Conservation (phyloP, 1,284 basidiomycete species). For the Wolfiporia cocos region DNA sequence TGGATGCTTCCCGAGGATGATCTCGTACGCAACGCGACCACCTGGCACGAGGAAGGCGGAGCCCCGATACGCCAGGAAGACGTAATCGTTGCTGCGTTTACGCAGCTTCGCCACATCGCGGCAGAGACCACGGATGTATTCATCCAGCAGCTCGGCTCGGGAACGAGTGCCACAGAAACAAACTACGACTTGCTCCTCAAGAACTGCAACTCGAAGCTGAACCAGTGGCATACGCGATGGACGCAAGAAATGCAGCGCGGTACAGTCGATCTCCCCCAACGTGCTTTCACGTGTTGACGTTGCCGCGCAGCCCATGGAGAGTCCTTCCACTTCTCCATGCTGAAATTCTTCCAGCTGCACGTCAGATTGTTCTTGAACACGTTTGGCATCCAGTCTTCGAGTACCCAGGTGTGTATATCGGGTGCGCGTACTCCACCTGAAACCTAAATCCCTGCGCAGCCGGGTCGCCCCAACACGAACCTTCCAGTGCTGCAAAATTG, state of each 20-base stretch:
- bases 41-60: slow-evolving; percentile 64
- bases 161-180: slow-evolving; percentile 46
- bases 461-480: slow-evolving; percentile 45
- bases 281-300: too few relatives aligned
- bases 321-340: slow-evolving; percentile 66
- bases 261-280: too few relatives aligned
- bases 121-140: slow-evolving; percentile 75
- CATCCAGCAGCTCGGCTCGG: slow-evolving; percentile 40
- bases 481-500: slow-evolving; percentile 65
- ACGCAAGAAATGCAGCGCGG: slow-evolving; percentile 63
- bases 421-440: too few relatives aligned
- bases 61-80: slow-evolving; percentile 63
- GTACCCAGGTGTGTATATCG: slow-evolving; percentile 40
- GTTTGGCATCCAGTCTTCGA: slow-evolving; percentile 64
- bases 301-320: slow-evolving; percentile 47
- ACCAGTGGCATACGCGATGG: slow-evolving; percentile 67
- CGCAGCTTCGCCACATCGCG: slow-evolving; percentile 67
- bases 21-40: slow-evolving; percentile 54
- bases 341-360: slow-evolving; percentile 69
- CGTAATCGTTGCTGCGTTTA: slow-evolving; percentile 70
- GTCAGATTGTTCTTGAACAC: slow-evolving; percentile 77
- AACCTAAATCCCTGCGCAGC: too few relatives aligned
- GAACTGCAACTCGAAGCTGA: slow-evolving; percentile 64
- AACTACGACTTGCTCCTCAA: slow-evolving; percentile 65
- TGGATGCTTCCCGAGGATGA: slow-evolving; percentile 85